Evolutionary conservation across 768 basidiomycete genomes (phyloP), one percentile per base, ranked within the genome.

Genomic region (Boletus bicolor): DNA sequence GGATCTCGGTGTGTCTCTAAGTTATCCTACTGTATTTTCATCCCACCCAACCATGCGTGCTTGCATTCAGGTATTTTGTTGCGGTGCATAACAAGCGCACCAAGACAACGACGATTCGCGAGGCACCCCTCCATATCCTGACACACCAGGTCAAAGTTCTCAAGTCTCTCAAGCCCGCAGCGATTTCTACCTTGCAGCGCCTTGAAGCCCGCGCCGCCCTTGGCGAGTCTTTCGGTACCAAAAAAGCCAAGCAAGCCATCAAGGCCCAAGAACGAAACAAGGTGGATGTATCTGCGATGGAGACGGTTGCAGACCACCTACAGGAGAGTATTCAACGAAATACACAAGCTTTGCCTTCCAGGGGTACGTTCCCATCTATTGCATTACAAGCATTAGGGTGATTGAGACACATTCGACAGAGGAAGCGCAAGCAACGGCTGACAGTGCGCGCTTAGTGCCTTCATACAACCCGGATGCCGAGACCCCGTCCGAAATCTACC

Each of bases 201-300:
- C 73, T 80, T 39, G 79, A 85, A 49, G 87, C 86, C 15, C 80
- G 86, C 41, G 89, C 82, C 52, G 78, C 82, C n/a, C 82, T 99
- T 2, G 94, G 96, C 34, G 87, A 93, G 69, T 83, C 89, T 1
- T 99, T 99, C 60, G 96, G 96, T 21, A 96, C 94, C 26, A 91
- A 93, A 75, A 98, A 97, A 69, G 92, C 93, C 44, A 89, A 92
- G 70, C 82, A 84, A 10, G 85, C 84, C 30, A 94, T 98, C 66
- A 82, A 82, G 50, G 89, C 93, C 5, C 82, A 81, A 51, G 93
- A 95, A 72, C 82, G 96, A 60, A 96, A 95, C 73, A 86, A 85
- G 69, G 86, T 99, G 37, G 93, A 97, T 73, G 84, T 90, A 19
- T 76, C 79, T 55, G 92, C 93, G 3, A 95, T 97, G 89, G 82